Conservation (phyloP, 2,329 filamentous ascomycete genomes). For the Microsporum ferrugineum region DNA sequence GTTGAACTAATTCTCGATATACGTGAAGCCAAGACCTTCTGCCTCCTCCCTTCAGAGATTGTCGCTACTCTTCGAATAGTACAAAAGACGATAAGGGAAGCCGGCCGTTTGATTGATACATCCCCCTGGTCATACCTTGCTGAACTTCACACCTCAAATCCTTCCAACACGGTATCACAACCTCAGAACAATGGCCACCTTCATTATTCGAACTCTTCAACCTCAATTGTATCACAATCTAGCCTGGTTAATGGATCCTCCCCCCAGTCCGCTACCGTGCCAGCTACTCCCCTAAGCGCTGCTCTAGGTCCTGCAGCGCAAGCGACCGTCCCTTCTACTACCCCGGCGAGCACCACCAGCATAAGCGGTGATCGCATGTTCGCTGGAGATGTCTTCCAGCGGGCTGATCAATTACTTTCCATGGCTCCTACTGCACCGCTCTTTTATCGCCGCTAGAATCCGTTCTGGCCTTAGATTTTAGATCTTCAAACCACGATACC, state of each 20-base stretch:
- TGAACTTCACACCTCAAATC: constrained; percentile 27
- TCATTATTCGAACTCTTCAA: constrained; percentile 21
- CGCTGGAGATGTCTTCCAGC: constrained; percentile 39
- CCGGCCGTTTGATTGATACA: constrained; percentile 57
- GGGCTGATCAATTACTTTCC: constrained; percentile 38
- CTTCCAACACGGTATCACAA: constrained; percentile 26
- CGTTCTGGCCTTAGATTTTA: neutral
- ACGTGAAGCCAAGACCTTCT: constrained; percentile 36
- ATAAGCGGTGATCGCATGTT: constrained; percentile 40
- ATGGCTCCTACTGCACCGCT: constrained; percentile 34
- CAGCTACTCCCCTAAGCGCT: constrained; percentile 80
- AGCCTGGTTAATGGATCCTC: constrained; percentile 20
- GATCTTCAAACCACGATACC: neutral
- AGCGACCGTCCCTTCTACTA: constrained; percentile 63
- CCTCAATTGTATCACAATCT: constrained; percentile 7
- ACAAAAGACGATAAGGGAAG: constrained; percentile 72
- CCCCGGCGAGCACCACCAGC: constrained; percentile 36
- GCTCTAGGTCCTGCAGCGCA: constrained; percentile 82
- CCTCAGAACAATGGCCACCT: constrained; percentile 16
- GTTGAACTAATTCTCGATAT: constrained; percentile 38
- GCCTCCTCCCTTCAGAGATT: constrained; percentile 51
- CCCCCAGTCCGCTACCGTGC: constrained; percentile 48
- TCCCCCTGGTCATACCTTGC: constrained; percentile 52
- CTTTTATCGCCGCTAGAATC: constrained; percentile 28
- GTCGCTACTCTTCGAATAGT: constrained; percentile 65